Evolutionary conservation across 73 alveolate genomes (phyloP), one percentile per base, ranked within the genome.

Genomic region (Symbiodinium pilosum): DNA sequence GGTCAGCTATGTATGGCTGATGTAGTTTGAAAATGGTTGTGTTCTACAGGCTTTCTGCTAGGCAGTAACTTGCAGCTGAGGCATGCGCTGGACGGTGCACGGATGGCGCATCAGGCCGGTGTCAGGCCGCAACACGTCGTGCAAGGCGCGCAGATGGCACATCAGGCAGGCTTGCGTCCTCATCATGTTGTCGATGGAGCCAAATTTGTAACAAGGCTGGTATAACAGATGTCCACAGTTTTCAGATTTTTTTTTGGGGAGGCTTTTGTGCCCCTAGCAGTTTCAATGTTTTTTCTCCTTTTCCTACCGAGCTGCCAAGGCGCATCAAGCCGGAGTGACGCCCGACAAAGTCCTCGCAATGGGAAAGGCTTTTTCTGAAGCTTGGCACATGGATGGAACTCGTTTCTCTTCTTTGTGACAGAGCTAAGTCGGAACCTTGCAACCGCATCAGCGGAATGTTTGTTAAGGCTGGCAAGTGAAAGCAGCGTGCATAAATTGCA

Each of bases 111-210:
- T 43, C 97, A 91, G 54, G 97, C 97, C 16, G 97, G 97, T 30
- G 97, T 91, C 14, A 85, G 97, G 40, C 97, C 97, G 24, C 97
- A 91, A 14, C 97, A 91, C 40, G 97, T 91, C 42, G 75, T 91
- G 20, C 97, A 91, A 26, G 97, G 97, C 36, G 97, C 97, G 43
- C 97, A 91, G 39, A 91, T 91, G 97, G 97, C 97, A 12, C 97
- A 91, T 43, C 97, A 91, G 88, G 97, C 97, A 21, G 97, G 97
- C 1, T 52, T 91, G 36, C 32, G 97, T 21, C 97, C 97, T 18
- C 97, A 91, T 73, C 97, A 91, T 68, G 75, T 91, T 40, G 97
- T 69, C 21, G 88, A 91, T 16, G 97, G 97, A 26, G 97, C 97
- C 73, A 91, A 54, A 43, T 85, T 54, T 14, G 97, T 32, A 8